Conservation (phyloP, 345 rosid genomes). For the Turnera subulata region DNA sequence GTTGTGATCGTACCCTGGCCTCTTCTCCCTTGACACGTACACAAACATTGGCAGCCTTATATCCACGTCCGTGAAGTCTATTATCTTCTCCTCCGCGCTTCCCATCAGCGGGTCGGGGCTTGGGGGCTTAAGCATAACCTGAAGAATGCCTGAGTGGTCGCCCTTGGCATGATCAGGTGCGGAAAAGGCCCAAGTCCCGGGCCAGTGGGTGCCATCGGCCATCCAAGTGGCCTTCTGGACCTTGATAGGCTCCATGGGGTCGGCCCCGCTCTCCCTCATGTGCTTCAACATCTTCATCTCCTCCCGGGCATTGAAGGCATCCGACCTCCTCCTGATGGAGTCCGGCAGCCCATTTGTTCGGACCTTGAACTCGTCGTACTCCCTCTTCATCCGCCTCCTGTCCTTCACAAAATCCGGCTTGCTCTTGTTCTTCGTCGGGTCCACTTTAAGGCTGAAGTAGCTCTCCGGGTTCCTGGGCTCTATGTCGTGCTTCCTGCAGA, state of each 20-base stretch:
- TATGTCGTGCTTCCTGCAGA: conserved; percentile 80
- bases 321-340: conserved; percentile 85
- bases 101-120: conserved; percentile 65
- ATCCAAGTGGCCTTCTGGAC: conserved; percentile 90
- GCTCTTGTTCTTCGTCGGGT: conserved; percentile 88
- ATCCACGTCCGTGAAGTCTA: conserved; percentile 72
- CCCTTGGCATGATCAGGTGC: conserved; percentile 76
- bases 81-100: conserved; percentile 55
- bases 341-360: conserved; percentile 86
- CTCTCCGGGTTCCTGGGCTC: conserved; percentile 88
- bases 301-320: conserved; percentile 93
- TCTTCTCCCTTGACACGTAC: conserved; percentile 82
- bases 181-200: conserved; percentile 66
- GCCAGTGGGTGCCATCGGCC: conserved; percentile 99
- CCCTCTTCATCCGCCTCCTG: conserved; percentile 74
- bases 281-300: conserved; percentile 89
- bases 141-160: conserved; percentile 91
- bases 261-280: conserved; percentile 68
- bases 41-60: conserved; percentile 89
- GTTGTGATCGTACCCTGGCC: conserved; percentile 92
- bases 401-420: conserved; percentile 85
- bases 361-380: conserved; percentile 92
- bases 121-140: conserved; percentile 92
- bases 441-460: conserved; percentile 72
- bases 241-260: conserved; percentile 62